phyloP scores from a whole-genome alignment of 1,284 basidiomycete species.

The Moesziomyces parantarcticus region DNA sequence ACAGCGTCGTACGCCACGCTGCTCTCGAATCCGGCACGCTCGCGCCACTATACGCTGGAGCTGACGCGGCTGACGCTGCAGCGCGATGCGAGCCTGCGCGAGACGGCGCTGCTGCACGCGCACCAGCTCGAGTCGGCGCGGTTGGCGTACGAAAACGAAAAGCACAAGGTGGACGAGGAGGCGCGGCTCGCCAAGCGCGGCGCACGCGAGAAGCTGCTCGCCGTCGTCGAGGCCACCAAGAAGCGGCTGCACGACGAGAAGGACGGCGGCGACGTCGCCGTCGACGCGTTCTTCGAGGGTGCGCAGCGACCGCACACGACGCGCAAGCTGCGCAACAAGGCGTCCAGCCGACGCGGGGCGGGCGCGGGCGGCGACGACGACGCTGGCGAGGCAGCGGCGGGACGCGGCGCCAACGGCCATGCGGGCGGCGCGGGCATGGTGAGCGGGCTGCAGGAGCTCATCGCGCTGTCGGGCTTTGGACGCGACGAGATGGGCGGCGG shows the following conservation, averaged over 20 bases:
- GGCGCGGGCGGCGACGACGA: conserved; percentile 31
- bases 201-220: conserved; percentile 62
- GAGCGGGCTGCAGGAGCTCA: conserved; percentile 50
- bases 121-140: conserved; percentile 62
- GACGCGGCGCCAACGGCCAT: conserved; percentile 19
- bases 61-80: conserved; percentile 54
- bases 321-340: conserved; percentile 66
- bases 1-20: conserved; percentile 58
- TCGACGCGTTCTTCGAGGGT: conserved; percentile 58
- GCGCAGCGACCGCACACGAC: conserved; percentile 63
- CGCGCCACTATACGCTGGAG: conserved; percentile 61
- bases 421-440: conserved; percentile 21
- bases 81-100: conserved; percentile 57
- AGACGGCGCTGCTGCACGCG: conserved; percentile 58
- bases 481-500: conserved; percentile 34
- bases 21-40: conserved; percentile 54
- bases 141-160: conserved; percentile 53
- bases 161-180: conserved; percentile 61
- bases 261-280: conserved; percentile 63
- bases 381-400: conserved; percentile 30
- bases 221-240: conserved; percentile 63
- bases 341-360: conserved; percentile 19
- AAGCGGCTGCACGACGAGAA: conserved; percentile 62
- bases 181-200: conserved; percentile 59
- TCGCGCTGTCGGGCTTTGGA: conserved; percentile 50